Evolutionary conservation across 169 alveolate species (phyloP).

Genomic region (Eimeria maxima): DNA sequence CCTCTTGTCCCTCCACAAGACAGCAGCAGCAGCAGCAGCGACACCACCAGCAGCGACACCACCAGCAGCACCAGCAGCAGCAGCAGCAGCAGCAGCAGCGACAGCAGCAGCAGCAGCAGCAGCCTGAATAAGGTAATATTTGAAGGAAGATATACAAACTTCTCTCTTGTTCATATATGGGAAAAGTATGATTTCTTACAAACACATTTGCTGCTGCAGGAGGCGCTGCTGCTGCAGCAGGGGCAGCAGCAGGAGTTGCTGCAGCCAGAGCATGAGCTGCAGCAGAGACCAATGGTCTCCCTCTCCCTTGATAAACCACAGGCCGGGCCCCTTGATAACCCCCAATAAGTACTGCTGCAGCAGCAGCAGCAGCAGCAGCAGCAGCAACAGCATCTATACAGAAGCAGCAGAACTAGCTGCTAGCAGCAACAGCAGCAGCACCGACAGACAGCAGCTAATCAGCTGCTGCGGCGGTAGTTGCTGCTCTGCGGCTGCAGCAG

Average conservation of each 20-base stretch:
- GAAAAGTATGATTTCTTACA: slow-evolving; percentile 76
- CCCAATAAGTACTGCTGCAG: neutral
- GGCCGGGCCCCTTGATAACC: slow-evolving; percentile 14
- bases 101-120: slow-evolving; percentile 2
- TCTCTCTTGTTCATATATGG: slow-evolving; percentile 80
- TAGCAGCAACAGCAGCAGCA: no score
- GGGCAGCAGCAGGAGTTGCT: slow-evolving; percentile 78
- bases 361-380: neutral
- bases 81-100: neutral
- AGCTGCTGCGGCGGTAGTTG: no score
- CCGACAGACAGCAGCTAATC: no score
- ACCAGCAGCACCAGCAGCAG: no score
- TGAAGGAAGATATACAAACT: slow-evolving; percentile 81
- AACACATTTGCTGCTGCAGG: slow-evolving; percentile 62
- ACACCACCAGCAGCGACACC: no score
- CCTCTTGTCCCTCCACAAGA: neutral
- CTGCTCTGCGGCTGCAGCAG: no score
- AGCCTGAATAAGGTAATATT: neutral
- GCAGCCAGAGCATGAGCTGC: slow-evolving; percentile 67
- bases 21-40: slow-evolving; percentile 53
- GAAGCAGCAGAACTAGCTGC: no score
- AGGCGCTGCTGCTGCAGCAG: slow-evolving; percentile 41
- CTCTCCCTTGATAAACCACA: neutral
- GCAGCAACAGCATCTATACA: neutral
- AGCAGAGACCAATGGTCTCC: slow-evolving; percentile 17